Evolutionary conservation across 2,329 filamentous ascomycete genomes (phyloP).

Genomic region (Zasmidium cellare): DNA sequence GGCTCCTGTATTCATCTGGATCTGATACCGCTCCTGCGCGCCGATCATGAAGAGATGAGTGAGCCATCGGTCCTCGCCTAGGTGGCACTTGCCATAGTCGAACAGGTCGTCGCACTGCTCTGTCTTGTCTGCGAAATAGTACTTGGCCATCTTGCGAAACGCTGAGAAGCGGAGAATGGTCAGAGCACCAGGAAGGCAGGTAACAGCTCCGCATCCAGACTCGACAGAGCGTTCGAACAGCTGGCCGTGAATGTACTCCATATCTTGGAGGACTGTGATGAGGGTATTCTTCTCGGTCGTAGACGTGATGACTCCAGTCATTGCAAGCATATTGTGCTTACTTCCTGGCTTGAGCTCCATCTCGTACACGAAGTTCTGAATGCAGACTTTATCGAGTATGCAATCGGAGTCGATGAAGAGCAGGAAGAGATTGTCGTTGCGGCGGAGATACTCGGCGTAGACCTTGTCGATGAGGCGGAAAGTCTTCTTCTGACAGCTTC

Average conservation of each 20-base stretch:
- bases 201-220: slow-evolving; percentile 89
- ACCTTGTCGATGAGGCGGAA: slow-evolving; percentile 93
- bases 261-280: slow-evolving; percentile 91
- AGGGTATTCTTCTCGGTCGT: slow-evolving; percentile 86
- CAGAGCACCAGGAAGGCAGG: slow-evolving; percentile 90
- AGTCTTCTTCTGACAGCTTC: slow-evolving; percentile 89
- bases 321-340: slow-evolving; percentile 88
- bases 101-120: slow-evolving; percentile 95
- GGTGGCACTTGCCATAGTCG: slow-evolving; percentile 90
- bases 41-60: slow-evolving; percentile 99
- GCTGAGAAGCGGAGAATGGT: slow-evolving; percentile 96
- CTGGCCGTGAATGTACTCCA: slow-evolving; percentile 97
- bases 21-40: slow-evolving; percentile 88
- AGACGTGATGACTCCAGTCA: slow-evolving; percentile 96
- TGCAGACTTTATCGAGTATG: slow-evolving; percentile 83
- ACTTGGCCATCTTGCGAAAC: slow-evolving; percentile 94
- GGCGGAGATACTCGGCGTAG: slow-evolving; percentile 80
- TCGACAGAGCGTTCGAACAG: slow-evolving; percentile 95
- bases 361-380: slow-evolving; percentile 98
- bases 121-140: slow-evolving; percentile 96
- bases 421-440: slow-evolving; percentile 90
- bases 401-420: slow-evolving; percentile 98
- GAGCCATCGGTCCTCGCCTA: slow-evolving; percentile 90
- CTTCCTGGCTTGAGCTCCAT: slow-evolving; percentile 97
- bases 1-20: slow-evolving; percentile 94